Evolutionary conservation across 345 rosid species (phyloP).

Genomic region (Psidium guajava): DNA sequence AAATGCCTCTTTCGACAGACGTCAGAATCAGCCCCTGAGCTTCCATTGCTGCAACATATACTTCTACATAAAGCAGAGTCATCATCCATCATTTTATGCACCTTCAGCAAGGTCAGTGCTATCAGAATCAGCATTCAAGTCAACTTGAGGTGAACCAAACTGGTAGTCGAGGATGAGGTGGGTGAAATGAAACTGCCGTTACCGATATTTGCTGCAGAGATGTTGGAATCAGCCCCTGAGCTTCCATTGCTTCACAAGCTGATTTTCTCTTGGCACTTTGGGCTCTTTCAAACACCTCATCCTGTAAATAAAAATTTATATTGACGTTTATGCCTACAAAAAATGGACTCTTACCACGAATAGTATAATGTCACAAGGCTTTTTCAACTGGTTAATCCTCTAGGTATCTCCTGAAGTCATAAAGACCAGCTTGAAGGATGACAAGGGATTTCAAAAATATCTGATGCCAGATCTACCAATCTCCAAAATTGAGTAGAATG

Average conservation of each 20-base stretch:
- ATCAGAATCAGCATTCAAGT: no score
- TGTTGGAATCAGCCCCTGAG: conserved; percentile 31
- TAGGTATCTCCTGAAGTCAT: neutral
- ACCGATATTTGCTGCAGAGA: conserved; percentile 4
- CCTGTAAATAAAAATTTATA: conserved; percentile 20
- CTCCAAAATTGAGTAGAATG: neutral
- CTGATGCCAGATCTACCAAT: neutral
- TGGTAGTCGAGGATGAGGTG: conserved; percentile 1
- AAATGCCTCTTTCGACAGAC: no score
- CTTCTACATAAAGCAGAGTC: no score
- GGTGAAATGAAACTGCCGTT: conserved; percentile 2
- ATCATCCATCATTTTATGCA: no score
- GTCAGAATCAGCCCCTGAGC: no score
- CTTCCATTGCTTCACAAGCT: conserved; percentile 52
- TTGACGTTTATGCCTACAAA: neutral
- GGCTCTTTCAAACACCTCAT: conserved; percentile 71
- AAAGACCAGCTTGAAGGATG: neutral
- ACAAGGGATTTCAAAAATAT: neutral
- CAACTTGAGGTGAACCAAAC: neutral
- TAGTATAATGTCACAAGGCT: neutral
- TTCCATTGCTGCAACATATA: no score
- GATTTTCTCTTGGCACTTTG: conserved; percentile 65
- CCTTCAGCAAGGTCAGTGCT: no score
- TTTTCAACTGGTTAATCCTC: neutral
- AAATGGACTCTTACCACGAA: neutral